phyloP scores from a whole-genome alignment of 208 protist species.

The Leishmania arabica region DNA sequence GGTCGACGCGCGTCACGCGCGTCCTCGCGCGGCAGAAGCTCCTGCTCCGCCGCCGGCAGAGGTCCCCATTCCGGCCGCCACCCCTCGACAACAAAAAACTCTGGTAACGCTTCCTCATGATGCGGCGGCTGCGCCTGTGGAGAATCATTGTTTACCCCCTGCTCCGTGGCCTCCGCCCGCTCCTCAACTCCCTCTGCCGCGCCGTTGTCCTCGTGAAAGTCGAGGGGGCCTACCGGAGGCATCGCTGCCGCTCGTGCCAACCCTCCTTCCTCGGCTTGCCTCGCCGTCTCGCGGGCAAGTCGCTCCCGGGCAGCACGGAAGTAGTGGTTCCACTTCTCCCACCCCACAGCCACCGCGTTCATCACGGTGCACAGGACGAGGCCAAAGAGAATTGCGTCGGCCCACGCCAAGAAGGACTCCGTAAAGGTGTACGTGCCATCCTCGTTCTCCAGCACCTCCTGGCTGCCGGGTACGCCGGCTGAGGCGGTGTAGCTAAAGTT shows the following conservation, averaged over 20 bases:
- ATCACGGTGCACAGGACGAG: conserved; percentile 23
- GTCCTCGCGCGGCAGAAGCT: neutral
- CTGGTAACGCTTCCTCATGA: neutral
- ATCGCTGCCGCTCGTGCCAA: neutral
- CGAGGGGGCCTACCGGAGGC: neutral
- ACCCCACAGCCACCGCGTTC: conserved; percentile 12
- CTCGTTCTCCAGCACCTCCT: neutral
- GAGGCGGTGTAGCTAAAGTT: neutral
- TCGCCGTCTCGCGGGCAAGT: conserved; percentile 8
- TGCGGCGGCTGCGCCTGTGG: neutral
- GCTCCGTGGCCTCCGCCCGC: neutral
- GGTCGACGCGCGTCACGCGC: neutral
- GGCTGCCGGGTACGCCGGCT: neutral
- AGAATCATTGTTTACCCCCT: neutral
- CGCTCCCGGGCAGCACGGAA: conserved; percentile 9
- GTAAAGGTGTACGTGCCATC: neutral
- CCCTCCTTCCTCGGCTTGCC: conserved; percentile 1
- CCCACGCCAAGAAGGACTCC: conserved; percentile 16
- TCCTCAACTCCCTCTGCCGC: neutral
- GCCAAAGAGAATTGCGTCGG: conserved; percentile 23
- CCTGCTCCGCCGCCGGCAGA: neutral
- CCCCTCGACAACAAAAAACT: neutral
- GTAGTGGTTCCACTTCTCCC: conserved; percentile 27
- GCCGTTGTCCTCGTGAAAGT: neutral
- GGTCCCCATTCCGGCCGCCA: conserved; percentile 15